Percentiles rank a stretch among this genome's conserved stretches.
phyloP scores from a whole-genome alignment of 148 eudicot genomes.

The Fallopia convolvulus region DNA sequence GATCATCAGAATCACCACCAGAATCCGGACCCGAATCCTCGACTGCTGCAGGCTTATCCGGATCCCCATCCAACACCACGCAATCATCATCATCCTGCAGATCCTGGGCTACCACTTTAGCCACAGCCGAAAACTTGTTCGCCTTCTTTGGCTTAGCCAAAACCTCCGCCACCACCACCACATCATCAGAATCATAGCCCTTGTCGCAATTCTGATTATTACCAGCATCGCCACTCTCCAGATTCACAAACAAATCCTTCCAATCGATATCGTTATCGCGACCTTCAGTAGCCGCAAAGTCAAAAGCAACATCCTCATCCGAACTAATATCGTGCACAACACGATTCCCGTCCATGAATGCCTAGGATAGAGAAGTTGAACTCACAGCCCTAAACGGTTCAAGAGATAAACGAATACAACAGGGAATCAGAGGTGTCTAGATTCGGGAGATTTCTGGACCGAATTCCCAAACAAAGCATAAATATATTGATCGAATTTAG shows the following conservation, averaged over 20 bases:
- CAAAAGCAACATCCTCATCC: constrained; percentile 51
- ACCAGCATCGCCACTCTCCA: neutral
- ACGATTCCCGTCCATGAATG: constrained; percentile 8
- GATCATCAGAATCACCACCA: constrained; percentile 44
- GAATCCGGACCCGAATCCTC: constrained; percentile 13
- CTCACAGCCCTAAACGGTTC: neutral
- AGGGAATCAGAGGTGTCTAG: neutral
- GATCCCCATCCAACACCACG: constrained; percentile 54
- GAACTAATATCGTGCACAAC: constrained; percentile 45
- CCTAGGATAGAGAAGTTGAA: neutral
- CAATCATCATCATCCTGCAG: constrained; percentile 48
- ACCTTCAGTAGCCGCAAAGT: constrained; percentile 13
- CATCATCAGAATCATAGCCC: constrained; percentile 41
- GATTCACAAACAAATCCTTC: constrained; percentile 31
- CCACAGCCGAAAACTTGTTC: neutral
- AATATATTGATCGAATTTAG: neutral
- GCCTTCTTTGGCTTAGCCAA: constrained; percentile 24
- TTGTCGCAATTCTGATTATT: neutral
- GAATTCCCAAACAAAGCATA: neutral
- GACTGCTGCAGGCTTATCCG: constrained; percentile 32
- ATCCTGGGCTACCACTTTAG: constrained; percentile 7
- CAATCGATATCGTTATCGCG: constrained; percentile 37
- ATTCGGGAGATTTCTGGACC: neutral
- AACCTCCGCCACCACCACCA: constrained; percentile 42
- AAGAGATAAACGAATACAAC: no score